A percentile compares a stretch with the other conserved stretches of the same genome.
phyloP scores from a whole-genome alignment of 1,284 basidiomycete genomes.

The Volvariella surrecta region DNA sequence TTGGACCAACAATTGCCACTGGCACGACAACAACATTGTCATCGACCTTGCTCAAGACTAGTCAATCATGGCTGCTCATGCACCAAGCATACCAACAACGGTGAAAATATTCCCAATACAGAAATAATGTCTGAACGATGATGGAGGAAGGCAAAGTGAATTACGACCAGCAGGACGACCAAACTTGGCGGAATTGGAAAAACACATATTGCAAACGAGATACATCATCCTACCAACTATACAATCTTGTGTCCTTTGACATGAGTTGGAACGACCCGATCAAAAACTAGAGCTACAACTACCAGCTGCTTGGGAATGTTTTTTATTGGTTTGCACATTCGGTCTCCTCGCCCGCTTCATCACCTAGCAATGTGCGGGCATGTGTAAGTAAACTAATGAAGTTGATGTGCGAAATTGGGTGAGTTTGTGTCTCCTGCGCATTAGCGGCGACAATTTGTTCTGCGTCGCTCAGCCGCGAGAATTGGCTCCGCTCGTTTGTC shows the following conservation, averaged over 20 bases:
- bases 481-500: conserved; percentile 31
- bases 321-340: conserved; percentile 24
- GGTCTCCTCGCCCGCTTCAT: conserved; percentile 13
- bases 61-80: too few relatives aligned
- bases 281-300: too few relatives aligned
- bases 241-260: too few relatives aligned
- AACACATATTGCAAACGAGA: not conserved
- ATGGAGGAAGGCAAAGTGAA: too few relatives aligned
- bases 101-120: not conserved
- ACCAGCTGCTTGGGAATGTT: not conserved
- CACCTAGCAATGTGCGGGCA: conserved; percentile 13
- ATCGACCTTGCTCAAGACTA: too few relatives aligned
- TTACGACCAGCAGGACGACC: not conserved
- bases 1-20: too few relatives aligned
- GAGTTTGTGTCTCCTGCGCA: conserved; percentile 15
- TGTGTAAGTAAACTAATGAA: conserved; percentile 23
- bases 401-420: not conserved
- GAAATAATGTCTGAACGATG: not conserved
- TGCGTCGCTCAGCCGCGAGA: conserved; percentile 45
- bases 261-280: too few relatives aligned
- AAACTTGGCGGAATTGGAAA: conserved; percentile 1
- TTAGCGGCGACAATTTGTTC: conserved; percentile 50
- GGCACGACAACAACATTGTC: too few relatives aligned
- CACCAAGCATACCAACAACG: not conserved
- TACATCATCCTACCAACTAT: not conserved